Conservation (phyloP, 2,329 filamentous ascomycete species). For the Talaromyces sp. region DNA sequence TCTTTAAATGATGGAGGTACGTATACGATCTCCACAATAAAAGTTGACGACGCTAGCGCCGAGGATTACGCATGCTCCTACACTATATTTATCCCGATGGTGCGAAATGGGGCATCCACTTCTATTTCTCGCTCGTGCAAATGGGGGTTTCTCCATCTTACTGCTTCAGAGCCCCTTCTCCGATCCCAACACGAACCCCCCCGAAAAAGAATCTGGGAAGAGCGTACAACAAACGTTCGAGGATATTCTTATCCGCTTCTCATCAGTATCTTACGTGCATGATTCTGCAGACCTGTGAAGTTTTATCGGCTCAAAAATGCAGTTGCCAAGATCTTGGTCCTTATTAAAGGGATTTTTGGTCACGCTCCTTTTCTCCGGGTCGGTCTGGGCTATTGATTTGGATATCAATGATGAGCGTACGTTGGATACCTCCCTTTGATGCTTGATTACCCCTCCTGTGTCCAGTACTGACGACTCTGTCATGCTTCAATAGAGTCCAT, state of each 20-base stretch:
- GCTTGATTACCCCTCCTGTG: background rate
- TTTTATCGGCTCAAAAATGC: conserved; percentile 8
- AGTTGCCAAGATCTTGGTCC: conserved; percentile 2
- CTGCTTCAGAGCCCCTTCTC: background rate
- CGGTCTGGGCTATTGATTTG: conserved; percentile 26
- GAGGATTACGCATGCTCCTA: conserved; percentile 26
- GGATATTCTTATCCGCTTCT: background rate
- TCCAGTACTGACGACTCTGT: background rate
- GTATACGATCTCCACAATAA: conserved; percentile 11
- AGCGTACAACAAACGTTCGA: background rate
- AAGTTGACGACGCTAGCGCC: conserved; percentile 29
- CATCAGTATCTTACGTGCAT: background rate
- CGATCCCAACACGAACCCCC: background rate
- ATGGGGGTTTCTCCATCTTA: background rate
- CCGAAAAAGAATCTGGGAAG: background rate
- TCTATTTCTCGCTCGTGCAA: background rate
- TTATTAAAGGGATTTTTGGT: conserved; percentile 4
- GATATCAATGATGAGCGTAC: conserved; percentile 32
- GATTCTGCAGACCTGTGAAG: background rate
- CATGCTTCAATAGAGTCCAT: conserved; percentile 39
- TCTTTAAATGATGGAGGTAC: conserved; percentile 3
- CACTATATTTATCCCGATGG: conserved; percentile 11
- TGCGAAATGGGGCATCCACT: conserved; percentile 5
- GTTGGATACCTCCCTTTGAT: conserved; percentile 1
- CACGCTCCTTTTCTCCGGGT: conserved; percentile 4